Percentiles rank a stretch among this genome's conserved stretches.
These are phyloP conservation scores for Pythium coloratum DNA, from an alignment of 352 stramenopile species.

Conservation along the genomic window DNA sequence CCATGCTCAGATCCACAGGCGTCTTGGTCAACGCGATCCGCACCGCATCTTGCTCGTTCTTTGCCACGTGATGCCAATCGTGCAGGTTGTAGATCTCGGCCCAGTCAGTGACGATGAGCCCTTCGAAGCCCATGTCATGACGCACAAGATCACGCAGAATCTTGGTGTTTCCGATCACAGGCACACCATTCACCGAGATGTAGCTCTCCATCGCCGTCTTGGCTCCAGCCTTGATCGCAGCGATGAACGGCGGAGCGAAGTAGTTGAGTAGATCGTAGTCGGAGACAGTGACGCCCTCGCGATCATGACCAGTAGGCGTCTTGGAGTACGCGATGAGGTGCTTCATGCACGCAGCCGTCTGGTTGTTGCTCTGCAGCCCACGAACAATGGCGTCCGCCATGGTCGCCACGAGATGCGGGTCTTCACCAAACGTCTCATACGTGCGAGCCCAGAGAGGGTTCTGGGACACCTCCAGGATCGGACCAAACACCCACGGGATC, in stretches of 20 bases:
- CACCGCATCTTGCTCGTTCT: constrained; percentile 36
- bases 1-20: constrained; percentile 83
- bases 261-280: constrained; percentile 85
- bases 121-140: constrained; percentile 63
- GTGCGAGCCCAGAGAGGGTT: constrained; percentile 89
- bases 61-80: constrained; percentile 54
- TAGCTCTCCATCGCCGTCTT: constrained; percentile 94
- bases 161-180: constrained; percentile 82
- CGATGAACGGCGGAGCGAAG: constrained; percentile 84
- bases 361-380: constrained; percentile 75
- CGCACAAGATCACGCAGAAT: constrained; percentile 46
- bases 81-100: constrained; percentile 78
- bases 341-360: constrained; percentile 87
- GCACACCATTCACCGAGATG: constrained; percentile 91
- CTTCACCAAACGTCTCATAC: constrained; percentile 95
- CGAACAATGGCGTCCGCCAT: constrained; percentile 80
- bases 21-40: constrained; percentile 54
- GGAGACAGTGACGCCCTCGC: constrained; percentile 65
- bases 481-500: constrained; percentile 91
- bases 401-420: constrained; percentile 76
- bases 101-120: constrained; percentile 82
- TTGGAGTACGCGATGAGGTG: constrained; percentile 90
- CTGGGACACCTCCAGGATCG: constrained; percentile 84
- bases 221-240: constrained; percentile 73
- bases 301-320: constrained; percentile 81